phyloP scores from a whole-genome alignment of 1,139 yeast species.

The Yamadazyma blattariae region DNA sequence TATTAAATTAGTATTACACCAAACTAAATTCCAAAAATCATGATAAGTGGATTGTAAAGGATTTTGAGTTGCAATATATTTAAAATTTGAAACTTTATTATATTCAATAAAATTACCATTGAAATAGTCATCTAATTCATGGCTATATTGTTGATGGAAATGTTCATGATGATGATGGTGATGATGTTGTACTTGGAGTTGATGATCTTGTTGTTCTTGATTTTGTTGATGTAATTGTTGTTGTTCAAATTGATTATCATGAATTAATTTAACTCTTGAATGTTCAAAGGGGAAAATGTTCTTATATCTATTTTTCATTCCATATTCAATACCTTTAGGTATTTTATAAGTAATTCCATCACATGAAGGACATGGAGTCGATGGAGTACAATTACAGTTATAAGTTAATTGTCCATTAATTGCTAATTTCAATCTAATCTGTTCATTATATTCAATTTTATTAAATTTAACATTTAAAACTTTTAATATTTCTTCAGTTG shows the following conservation, averaged over 20 bases:
- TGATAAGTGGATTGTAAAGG: slow-evolving; percentile 38
- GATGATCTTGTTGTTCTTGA: neutral
- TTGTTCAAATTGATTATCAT: slow-evolving; percentile 7
- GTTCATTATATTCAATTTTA: slow-evolving; percentile 51
- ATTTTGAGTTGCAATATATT: slow-evolving; percentile 45
- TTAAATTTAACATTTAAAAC: slow-evolving; percentile 38
- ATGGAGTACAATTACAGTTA: slow-evolving; percentile 33
- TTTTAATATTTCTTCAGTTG: slow-evolving; percentile 27
- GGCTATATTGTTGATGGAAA: neutral
- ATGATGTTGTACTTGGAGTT: neutral
- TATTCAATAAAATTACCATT: slow-evolving; percentile 39
- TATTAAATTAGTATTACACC: slow-evolving; percentile 60
- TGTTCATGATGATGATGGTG: slow-evolving; percentile 7
- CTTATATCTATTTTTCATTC: slow-evolving; percentile 43
- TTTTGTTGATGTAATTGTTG: slow-evolving; percentile 2
- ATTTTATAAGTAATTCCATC: slow-evolving; percentile 43
- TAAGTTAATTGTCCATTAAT: slow-evolving; percentile 13
- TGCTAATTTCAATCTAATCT: slow-evolving; percentile 41
- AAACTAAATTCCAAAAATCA: slow-evolving; percentile 43
- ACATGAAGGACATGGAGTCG: slow-evolving; percentile 43
- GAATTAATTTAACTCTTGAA: slow-evolving; percentile 35
- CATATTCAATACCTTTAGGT: slow-evolving; percentile 51
- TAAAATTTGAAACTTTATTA: slow-evolving; percentile 16
- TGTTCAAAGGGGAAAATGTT: slow-evolving; percentile 50
- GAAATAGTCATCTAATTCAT: slow-evolving; percentile 35